Conservation (phyloP, 108 stramenopile species). For the Nitzschia putrida region DNA sequence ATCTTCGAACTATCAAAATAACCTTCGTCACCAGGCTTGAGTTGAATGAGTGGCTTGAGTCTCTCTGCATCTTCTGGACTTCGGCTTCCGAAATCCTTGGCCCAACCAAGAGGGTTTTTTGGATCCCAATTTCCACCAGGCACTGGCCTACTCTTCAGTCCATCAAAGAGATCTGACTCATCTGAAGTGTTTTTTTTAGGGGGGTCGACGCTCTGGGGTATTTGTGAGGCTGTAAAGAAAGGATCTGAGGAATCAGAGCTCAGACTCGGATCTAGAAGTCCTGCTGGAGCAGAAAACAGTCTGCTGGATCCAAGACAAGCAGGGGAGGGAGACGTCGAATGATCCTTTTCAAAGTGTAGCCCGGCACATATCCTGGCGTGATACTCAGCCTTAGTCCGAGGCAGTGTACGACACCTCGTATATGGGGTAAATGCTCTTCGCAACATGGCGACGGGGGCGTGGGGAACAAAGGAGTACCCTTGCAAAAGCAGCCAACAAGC, state of each 20-base stretch:
- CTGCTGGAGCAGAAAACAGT: no score
- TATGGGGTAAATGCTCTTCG: no score
- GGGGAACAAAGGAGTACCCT: no score
- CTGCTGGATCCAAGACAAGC: no score
- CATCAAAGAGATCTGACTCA: constrained; percentile 21
- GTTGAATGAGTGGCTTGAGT: constrained; percentile 36
- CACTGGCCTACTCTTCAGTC: constrained; percentile 41
- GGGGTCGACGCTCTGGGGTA: background rate
- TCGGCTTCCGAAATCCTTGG: constrained; percentile 66
- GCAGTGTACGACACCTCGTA: no score
- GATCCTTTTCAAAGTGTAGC: no score
- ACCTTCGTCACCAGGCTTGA: constrained; percentile 71
- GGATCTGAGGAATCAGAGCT: background rate
- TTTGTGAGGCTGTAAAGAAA: background rate
- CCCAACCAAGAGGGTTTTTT: constrained; percentile 59
- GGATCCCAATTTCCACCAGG: constrained; percentile 71
- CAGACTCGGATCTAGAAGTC: no score
- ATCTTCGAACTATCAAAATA: constrained; percentile 59
- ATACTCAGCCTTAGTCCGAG: no score
- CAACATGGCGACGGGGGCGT: no score
- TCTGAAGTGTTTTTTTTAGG: background rate
- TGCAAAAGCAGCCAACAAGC: no score
- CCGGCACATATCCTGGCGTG: no score
- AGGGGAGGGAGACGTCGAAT: no score
- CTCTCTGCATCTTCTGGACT: constrained; percentile 40